Conservation (phyloP, 768 basidiomycete species). For the Pseudohyphozyma bogoriensis region DNA sequence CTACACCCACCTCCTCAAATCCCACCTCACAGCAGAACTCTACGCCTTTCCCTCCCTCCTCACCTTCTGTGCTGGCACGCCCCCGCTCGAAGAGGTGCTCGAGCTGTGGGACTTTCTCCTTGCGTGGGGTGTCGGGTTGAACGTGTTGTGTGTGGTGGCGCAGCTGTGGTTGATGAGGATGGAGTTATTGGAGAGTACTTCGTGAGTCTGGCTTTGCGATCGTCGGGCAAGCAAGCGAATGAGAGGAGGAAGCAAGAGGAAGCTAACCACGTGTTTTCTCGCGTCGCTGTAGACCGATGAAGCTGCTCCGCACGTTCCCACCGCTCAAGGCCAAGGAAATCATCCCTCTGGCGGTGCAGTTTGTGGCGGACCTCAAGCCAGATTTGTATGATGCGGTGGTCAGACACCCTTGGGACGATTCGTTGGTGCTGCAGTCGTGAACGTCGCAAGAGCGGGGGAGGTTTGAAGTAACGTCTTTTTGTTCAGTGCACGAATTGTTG, state of each 20-base stretch:
- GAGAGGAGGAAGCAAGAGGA: neutral
- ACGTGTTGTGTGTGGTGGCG: slow-evolving; percentile 92
- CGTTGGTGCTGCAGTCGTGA: neutral
- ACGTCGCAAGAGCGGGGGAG: too few relatives aligned
- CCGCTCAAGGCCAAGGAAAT: slow-evolving; percentile 77
- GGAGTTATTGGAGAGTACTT: slow-evolving; percentile 68
- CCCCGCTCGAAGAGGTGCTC: slow-evolving; percentile 87
- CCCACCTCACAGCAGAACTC: slow-evolving; percentile 87
- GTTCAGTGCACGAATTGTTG: too few relatives aligned
- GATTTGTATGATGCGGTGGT: slow-evolving; percentile 83
- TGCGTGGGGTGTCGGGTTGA: slow-evolving; percentile 91
- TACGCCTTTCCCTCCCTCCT: slow-evolving; percentile 96
- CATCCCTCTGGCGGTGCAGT: slow-evolving; percentile 83
- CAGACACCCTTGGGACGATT: slow-evolving; percentile 58
- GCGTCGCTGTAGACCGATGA: slow-evolving; percentile 63
- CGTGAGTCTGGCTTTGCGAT: slow-evolving; percentile 42
- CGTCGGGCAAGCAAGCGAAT: neutral
- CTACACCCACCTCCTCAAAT: slow-evolving; percentile 67
- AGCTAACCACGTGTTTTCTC: too few relatives aligned
- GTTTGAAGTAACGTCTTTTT: too few relatives aligned
- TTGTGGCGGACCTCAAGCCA: slow-evolving; percentile 79
- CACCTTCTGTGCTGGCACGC: slow-evolving; percentile 92
- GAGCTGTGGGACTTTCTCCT: slow-evolving; percentile 95
- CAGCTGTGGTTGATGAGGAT: slow-evolving; percentile 82
- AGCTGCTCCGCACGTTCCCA: slow-evolving; percentile 83